Evolutionary conservation across 129 eudicot genomes (phyloP).

Genomic region (Saussurea involucrata): DNA sequence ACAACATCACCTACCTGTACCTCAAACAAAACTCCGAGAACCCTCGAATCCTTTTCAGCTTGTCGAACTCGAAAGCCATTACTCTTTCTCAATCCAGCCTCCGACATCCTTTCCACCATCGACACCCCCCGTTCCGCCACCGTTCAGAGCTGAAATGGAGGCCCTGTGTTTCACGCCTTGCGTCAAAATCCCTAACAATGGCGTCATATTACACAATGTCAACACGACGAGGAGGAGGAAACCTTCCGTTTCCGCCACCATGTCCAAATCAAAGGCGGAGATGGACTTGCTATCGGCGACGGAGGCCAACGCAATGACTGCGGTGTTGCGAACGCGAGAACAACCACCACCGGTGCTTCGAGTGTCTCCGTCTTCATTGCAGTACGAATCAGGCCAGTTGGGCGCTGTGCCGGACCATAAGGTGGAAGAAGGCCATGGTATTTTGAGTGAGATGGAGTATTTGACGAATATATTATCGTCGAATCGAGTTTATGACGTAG

Average conservation of each 20-base stretch:
- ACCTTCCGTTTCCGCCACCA: constrained; percentile 27
- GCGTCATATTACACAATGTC: constrained; percentile 10
- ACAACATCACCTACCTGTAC: neutral
- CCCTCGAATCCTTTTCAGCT: constrained; percentile 11
- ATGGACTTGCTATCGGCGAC: constrained; percentile 5
- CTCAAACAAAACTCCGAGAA: neutral
- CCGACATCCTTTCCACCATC: constrained; percentile 1
- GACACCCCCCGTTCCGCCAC: neutral
- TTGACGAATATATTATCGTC: constrained; percentile 52
- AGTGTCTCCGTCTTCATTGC: constrained; percentile 42
- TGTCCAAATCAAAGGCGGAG: constrained; percentile 39
- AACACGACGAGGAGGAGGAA: neutral
- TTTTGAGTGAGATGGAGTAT: constrained; percentile 51
- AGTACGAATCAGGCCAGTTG: constrained; percentile 34
- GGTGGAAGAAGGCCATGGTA: constrained; percentile 30
- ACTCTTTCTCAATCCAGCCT: constrained; percentile 9
- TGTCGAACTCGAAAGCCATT: neutral
- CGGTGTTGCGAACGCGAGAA: constrained; percentile 11
- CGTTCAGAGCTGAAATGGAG: constrained; percentile 17
- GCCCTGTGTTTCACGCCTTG: constrained; percentile 25
- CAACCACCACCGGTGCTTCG: constrained; percentile 20
- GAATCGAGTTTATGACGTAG: constrained; percentile 52
- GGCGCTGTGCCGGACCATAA: constrained; percentile 44
- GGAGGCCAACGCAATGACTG: neutral
- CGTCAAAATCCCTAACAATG: constrained; percentile 27